These are phyloP conservation scores for Fusarium siculi DNA, from an alignment of 2,329 filamentous ascomycete genomes.

Conservation along the genomic window DNA sequence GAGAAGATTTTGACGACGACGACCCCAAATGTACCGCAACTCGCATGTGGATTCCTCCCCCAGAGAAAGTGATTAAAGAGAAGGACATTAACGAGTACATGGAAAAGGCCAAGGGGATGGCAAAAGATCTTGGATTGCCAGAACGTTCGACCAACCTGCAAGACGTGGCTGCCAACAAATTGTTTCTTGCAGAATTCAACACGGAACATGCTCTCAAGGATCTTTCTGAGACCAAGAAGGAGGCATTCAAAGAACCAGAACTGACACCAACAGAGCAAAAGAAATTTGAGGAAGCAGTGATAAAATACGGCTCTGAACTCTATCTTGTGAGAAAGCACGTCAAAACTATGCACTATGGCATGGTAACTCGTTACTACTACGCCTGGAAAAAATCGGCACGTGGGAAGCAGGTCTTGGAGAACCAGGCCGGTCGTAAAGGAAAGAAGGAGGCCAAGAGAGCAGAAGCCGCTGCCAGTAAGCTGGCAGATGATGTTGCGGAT, in stretches of 20 bases:
- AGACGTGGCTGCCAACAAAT: slow-evolving; percentile 80
- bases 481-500: slow-evolving; percentile 92
- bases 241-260: slow-evolving; percentile 85
- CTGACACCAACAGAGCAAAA: slow-evolving; percentile 82
- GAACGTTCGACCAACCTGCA: slow-evolving; percentile 85
- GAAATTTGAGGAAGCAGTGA: slow-evolving; percentile 90
- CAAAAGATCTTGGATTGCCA: slow-evolving; percentile 75
- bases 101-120: slow-evolving; percentile 71
- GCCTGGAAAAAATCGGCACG: slow-evolving; percentile 95
- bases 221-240: slow-evolving; percentile 74
- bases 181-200: slow-evolving; percentile 79
- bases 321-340: slow-evolving; percentile 85
- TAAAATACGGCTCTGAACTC: slow-evolving; percentile 91
- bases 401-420: slow-evolving; percentile 90
- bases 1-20: slow-evolving; percentile 78
- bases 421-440: slow-evolving; percentile 85
- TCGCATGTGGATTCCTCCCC: slow-evolving; percentile 81
- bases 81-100: slow-evolving; percentile 81
- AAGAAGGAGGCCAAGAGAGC: slow-evolving; percentile 86
- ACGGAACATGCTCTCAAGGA: slow-evolving; percentile 75
- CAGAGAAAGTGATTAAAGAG: slow-evolving; percentile 60
- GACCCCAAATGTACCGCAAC: slow-evolving; percentile 81
- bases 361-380: slow-evolving; percentile 94
- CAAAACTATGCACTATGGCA: slow-evolving; percentile 80
- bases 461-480: slow-evolving; percentile 76